Evolutionary conservation across 768 basidiomycete genomes (phyloP).

Genomic region (Lactarius vividus): DNA sequence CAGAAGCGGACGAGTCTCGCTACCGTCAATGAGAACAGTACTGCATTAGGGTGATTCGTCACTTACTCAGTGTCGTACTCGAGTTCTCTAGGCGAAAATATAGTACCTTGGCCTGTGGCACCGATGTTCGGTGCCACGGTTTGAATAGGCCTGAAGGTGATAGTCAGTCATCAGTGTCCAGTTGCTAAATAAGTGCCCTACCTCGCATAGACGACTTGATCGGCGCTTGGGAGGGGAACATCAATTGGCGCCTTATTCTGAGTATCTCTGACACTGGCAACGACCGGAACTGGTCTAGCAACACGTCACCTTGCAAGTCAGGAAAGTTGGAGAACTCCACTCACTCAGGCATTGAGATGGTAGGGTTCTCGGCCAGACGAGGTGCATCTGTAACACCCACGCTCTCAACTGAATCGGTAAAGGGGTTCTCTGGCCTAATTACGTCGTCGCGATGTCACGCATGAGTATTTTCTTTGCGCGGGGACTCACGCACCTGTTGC

Average conservation of each 20-base stretch:
- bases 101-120: neutral
- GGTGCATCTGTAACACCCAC: constrained; percentile 2
- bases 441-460: neutral
- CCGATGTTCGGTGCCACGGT: constrained; percentile 19
- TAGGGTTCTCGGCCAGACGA: constrained; percentile 6
- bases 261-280: neutral
- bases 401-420: constrained; percentile 14
- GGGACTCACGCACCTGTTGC: constrained; percentile 11
- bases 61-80: constrained; percentile 33
- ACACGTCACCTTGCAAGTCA: neutral
- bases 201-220: constrained; percentile 18
- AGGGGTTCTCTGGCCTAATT: constrained; percentile 10
- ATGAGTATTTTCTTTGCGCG: neutral
- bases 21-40: constrained; percentile 30
- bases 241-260: constrained; percentile 17
- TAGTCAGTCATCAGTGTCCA: neutral
- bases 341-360: constrained; percentile 14
- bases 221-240: constrained; percentile 19
- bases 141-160: constrained; percentile 24
- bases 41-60: neutral
- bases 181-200: constrained; percentile 4
- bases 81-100: constrained; percentile 17
- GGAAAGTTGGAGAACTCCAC: neutral
- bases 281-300: neutral
- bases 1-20: constrained; percentile 56